phyloP scores from a whole-genome alignment of 1,284 basidiomycete genomes.

The Ustilago nuda region DNA sequence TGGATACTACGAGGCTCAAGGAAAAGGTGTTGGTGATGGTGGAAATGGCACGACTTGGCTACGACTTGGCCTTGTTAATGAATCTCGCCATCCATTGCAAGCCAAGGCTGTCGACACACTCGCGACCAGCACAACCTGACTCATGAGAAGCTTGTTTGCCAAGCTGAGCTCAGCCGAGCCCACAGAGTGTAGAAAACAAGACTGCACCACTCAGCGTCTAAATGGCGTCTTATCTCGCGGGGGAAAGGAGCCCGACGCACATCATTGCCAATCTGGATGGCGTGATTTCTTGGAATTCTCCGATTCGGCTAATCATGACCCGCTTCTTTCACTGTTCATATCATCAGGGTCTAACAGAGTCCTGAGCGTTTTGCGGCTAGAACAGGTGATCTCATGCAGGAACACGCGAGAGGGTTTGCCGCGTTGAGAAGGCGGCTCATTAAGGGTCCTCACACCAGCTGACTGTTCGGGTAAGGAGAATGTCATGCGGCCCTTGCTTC shows the following conservation, averaged over 20 bases:
- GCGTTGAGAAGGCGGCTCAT: neutral
- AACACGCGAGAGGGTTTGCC: neutral
- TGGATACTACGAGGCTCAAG: slow-evolving; percentile 61
- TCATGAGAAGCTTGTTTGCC: neutral
- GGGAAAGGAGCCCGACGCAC: slow-evolving; percentile 9
- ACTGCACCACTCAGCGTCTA: slow-evolving; percentile 15
- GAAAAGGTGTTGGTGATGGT: slow-evolving; percentile 8
- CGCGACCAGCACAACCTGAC: neutral
- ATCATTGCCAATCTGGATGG: slow-evolving; percentile 29
- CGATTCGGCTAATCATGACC: neutral
- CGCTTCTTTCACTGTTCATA: neutral
- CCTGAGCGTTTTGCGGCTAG: neutral
- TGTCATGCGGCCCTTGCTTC: no score
- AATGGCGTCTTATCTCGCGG: slow-evolving; percentile 15
- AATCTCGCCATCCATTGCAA: neutral
- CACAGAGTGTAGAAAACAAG: neutral
- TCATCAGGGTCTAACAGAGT: neutral
- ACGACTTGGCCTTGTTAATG: no score
- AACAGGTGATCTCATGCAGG: slow-evolving; percentile 23
- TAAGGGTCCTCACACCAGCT: no score
- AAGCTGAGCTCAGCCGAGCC: neutral
- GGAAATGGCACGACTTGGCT: neutral
- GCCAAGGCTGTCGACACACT: neutral
- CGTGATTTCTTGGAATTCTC: slow-evolving; percentile 17
- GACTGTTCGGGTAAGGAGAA: no score